Evolutionary conservation across 1,139 yeast genomes (phyloP).

Genomic region (Sugiyamaella pinicola): DNA sequence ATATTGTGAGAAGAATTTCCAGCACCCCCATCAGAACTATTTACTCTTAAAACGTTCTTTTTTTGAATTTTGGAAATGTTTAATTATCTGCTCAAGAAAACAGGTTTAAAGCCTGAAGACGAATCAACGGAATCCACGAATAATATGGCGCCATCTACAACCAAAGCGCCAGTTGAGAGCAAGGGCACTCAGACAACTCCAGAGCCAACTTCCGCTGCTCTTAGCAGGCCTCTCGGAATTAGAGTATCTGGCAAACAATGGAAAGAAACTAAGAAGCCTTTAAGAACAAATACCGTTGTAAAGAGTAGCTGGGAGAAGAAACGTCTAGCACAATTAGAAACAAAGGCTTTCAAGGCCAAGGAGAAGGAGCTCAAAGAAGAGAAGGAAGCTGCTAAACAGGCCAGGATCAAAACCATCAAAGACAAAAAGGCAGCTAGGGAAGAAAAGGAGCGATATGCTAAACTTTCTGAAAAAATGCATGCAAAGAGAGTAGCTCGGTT

Average conservation of each 20-base stretch:
- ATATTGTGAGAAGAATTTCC: neutral
- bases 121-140: neutral
- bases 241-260: constrained; percentile 41
- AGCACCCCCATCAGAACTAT: too few species aligned
- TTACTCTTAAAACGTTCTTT: neutral
- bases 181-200: constrained; percentile 7
- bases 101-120: constrained; percentile 24
- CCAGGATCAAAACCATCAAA: constrained; percentile 39
- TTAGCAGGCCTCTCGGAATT: constrained; percentile 20
- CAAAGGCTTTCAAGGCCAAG: constrained; percentile 40
- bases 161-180: neutral
- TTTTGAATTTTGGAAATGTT: constrained; percentile 21
- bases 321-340: constrained; percentile 37
- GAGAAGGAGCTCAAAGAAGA: constrained; percentile 45
- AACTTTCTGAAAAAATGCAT: constrained; percentile 46
- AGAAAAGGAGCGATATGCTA: constrained; percentile 47
- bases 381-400: constrained; percentile 40
- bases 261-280: constrained; percentile 43
- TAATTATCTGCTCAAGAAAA: constrained; percentile 26
- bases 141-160: neutral
- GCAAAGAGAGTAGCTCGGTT: constrained; percentile 47
- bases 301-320: constrained; percentile 43
- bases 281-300: constrained; percentile 37
- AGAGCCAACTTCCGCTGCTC: constrained; percentile 8
- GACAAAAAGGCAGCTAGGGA: constrained; percentile 45